Conservation (phyloP, 345 rosid species). For the Draba incana region DNA sequence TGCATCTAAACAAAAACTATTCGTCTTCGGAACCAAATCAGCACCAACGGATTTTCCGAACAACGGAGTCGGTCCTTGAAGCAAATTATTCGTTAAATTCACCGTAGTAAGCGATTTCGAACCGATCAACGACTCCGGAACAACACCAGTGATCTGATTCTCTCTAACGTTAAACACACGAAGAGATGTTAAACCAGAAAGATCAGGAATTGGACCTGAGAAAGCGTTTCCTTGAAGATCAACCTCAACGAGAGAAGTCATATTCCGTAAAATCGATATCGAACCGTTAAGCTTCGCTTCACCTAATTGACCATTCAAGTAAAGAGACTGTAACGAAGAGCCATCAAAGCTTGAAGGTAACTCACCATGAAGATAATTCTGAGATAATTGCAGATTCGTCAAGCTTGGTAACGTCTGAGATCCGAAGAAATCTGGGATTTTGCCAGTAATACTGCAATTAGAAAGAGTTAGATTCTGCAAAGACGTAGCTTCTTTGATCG, state of each 20-base stretch:
- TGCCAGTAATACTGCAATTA: constrained; percentile 51
- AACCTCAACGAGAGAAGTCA: constrained; percentile 61
- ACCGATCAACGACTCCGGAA: constrained; percentile 54
- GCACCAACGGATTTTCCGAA: constrained; percentile 31
- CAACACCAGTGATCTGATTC: constrained; percentile 67
- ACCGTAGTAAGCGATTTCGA: constrained; percentile 46
- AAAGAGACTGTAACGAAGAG: constrained; percentile 48
- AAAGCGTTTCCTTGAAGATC: constrained; percentile 64
- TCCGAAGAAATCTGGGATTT: constrained; percentile 55
- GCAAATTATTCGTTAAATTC: constrained; percentile 51
- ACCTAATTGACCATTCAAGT: constrained; percentile 54
- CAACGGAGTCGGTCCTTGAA: constrained; percentile 49
- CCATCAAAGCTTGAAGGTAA: constrained; percentile 49
- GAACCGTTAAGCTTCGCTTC: constrained; percentile 54
- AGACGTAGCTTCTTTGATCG: constrained; percentile 48
- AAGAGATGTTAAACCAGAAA: constrained; percentile 45
- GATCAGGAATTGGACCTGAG: constrained; percentile 76
- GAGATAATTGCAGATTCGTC: constrained; percentile 48
- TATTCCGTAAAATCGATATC: constrained; percentile 51
- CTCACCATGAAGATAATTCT: constrained; percentile 56
- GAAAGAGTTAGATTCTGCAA: constrained; percentile 58
- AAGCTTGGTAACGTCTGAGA: constrained; percentile 44
- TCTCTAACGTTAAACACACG: constrained; percentile 55
- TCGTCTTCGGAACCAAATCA: constrained; percentile 32
- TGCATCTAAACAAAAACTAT: constrained; percentile 46